phyloP scores from a whole-genome alignment of 306 rosid genomes.

The Fagus sylvatica region DNA sequence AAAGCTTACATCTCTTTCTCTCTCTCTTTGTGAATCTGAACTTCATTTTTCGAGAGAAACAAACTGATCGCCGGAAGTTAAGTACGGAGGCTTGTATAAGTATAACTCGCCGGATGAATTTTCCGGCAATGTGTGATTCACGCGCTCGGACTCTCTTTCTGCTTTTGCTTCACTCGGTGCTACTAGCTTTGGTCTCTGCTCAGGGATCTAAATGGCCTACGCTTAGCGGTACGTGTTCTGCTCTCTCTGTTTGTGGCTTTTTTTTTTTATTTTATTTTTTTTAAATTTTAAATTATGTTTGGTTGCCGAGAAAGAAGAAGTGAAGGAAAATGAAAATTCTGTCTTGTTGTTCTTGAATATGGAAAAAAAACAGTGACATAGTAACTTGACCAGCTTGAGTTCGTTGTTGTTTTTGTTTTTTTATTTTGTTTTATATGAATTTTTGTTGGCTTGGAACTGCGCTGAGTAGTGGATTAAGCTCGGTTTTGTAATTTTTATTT shows the following conservation, averaged over 20 bases:
- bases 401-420: no score
- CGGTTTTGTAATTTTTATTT: neutral
- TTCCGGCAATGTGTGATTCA: constrained; percentile 56
- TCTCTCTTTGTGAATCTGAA: no score
- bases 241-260: neutral
- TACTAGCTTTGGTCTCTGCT: constrained; percentile 56
- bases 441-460: neutral
- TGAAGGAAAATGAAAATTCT: no score
- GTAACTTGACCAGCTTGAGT: no score
- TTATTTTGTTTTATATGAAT: no score
- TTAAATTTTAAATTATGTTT: no score
- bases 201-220: constrained; percentile 82
- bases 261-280: neutral
- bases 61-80: constrained; percentile 10
- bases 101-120: constrained; percentile 24
- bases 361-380: no score
- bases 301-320: no score
- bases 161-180: constrained; percentile 42
- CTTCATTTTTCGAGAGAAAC: no score
- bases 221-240: constrained; percentile 46
- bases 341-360: no score
- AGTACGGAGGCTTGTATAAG: neutral
- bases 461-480: constrained; percentile 4
- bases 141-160: constrained; percentile 45
- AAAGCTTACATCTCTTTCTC: no score